Base-by-base conservation (phyloP, 257 asterid genomes). In the Galeopsis tetrahit region DNA sequence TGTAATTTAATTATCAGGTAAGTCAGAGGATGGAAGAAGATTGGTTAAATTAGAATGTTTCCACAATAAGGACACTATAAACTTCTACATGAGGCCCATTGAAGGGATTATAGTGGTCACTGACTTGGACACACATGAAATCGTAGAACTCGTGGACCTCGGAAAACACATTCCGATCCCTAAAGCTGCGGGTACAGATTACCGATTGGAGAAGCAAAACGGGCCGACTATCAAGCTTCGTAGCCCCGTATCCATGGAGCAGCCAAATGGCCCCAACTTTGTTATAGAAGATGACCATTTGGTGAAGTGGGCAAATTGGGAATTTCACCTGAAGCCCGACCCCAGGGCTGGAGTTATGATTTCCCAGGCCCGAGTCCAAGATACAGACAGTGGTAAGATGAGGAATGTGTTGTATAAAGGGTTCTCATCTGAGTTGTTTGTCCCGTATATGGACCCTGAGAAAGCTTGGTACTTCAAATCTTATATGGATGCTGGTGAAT, bases 291-390 rank as follows among this genome's bases (percentile, higher is more conserved):
- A 79, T 14, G 82, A 80, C 8, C 96, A 91, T 75, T 53, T 78
- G 57, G 96, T 93, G 28, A 89, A 82, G 82, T 93, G 98, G 98
- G 98, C 98, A 2, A 93, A 91, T 32, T 93, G 98, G 97, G 97
- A 91, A 73, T 94, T 94, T 76, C 99, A 94, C 87, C 15, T 94
- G 7, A 94, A 85, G 49, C 87, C 99, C 62, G 99, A 94, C 77
- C 93, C 97, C 5, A 77, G 99, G 68, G 89, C 99, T 0, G 99
- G 99, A 4, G 91, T 94, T 74, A 63, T 91, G 51, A 73, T 94
- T 44, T 94, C 99, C 1, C 86, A 43, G 52, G 99, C 89, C 62
- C 82, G 32, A 80, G 69, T 87, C 35, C 83, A 64, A 21, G 99
- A 94, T 73, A 73, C 96, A 32, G 86, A 74, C 8, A 88, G 89